A percentile compares a stretch with the other conserved stretches of the same genome.
phyloP scores from a whole-genome alignment of 495 filamentous ascomycete genomes.

The Lepidopterella palustris region DNA sequence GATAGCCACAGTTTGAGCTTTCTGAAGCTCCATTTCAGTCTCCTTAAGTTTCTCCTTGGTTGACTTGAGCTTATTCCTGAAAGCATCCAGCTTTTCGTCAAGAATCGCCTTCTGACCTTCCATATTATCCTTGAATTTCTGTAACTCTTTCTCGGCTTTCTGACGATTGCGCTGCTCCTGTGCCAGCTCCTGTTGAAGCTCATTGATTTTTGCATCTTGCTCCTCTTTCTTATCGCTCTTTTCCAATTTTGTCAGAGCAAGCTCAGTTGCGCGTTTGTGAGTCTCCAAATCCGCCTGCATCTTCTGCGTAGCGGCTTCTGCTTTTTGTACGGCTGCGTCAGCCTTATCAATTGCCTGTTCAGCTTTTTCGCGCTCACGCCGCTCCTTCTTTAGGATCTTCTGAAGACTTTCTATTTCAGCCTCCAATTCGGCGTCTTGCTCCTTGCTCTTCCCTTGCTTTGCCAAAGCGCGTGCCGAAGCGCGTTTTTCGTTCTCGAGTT shows the following conservation, averaged over 20 bases:
- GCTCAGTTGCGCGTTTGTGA: constrained; percentile 11
- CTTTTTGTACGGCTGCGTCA: constrained; percentile 31
- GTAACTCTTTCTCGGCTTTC: constrained; percentile 35
- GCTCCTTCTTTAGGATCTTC: constrained; percentile 40
- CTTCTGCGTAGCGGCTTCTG: constrained; percentile 40
- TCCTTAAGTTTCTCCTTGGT: constrained; percentile 66
- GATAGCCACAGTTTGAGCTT: constrained; percentile 42
- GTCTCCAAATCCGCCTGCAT: not conserved
- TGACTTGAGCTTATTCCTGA: constrained; percentile 58
- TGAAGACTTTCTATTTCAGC: constrained; percentile 34
- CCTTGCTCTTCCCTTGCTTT: constrained; percentile 35
- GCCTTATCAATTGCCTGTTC: constrained; percentile 33
- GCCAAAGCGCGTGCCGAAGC: constrained; percentile 54
- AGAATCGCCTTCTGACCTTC: constrained; percentile 51
- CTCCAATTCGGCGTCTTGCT: constrained; percentile 24
- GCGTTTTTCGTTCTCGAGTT: constrained; percentile 72
- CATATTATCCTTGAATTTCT: constrained; percentile 40
- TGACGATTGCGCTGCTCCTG: constrained; percentile 41
- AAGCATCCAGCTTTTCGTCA: constrained; percentile 60
- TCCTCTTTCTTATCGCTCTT: constrained; percentile 19
- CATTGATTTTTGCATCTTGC: constrained; percentile 24
- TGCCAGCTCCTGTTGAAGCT: constrained; percentile 38
- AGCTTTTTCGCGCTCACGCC: constrained; percentile 39
- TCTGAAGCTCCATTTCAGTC: constrained; percentile 41
- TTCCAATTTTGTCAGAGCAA: constrained; percentile 15